These are phyloP conservation scores for Stephania japonica DNA, from an alignment of 164 flowering plant genomes.

Conservation along the genomic window DNA sequence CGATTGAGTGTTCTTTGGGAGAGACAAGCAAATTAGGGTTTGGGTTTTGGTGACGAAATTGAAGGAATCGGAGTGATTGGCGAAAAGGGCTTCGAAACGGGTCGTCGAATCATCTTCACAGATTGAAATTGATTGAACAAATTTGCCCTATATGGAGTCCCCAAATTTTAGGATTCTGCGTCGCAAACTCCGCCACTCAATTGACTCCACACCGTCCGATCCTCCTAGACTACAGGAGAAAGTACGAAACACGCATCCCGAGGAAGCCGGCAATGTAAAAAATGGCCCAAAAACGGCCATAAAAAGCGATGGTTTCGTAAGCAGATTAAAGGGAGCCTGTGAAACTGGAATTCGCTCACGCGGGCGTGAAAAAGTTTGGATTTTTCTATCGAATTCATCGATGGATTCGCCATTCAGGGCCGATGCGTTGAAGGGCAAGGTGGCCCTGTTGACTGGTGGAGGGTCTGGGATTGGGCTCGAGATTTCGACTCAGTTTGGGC, in stretches of 20 bases:
- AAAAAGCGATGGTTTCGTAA: no score
- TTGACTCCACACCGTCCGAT: no score
- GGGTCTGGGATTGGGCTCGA: conserved; percentile 86
- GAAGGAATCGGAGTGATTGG: conserved; percentile 15
- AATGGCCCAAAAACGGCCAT: no score
- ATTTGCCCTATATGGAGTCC: no score
- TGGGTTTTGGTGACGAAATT: conserved; percentile 13
- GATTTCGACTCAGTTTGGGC: conserved; percentile 63
- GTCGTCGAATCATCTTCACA: conserved; percentile 21
- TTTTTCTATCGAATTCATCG: neutral
- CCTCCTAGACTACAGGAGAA: neutral
- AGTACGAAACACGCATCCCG: conserved; percentile 14
- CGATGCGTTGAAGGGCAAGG: conserved; percentile 61
- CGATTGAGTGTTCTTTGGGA: neutral
- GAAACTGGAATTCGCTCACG: no score
- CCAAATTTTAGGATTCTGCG: no score
- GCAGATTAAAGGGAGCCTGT: no score
- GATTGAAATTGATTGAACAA: no score
- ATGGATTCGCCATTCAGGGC: conserved; percentile 81
- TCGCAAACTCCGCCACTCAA: no score
- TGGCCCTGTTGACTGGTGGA: conserved; percentile 78
- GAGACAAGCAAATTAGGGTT: neutral
- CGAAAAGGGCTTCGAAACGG: conserved; percentile 13
- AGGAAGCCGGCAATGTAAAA: no score
- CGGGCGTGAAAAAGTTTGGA: no score